Base-by-base conservation (phyloP, 805 yeast species). In the Kodamaea hsintzibuensis region DNA sequence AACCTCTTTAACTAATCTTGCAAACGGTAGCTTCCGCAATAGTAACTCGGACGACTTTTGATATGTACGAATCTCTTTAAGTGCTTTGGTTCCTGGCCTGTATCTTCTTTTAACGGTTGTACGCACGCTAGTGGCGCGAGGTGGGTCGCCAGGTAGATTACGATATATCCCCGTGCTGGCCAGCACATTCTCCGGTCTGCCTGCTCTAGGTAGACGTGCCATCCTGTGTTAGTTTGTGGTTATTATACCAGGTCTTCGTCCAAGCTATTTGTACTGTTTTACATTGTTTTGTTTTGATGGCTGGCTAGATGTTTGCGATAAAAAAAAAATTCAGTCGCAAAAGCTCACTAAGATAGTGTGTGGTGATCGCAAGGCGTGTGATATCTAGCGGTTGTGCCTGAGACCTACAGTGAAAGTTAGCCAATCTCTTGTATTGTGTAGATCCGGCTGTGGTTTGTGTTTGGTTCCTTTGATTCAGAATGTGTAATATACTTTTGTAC, bases 1-100 rank as follows among this genome's bases (percentile, higher is more conserved):
- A 2, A 88, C 85, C 60, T 88, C 95, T 56, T 86, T 81, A 7
- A 88, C 90, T 19, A 88, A 71, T 56, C 93, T 73, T 1, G 93
- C 89, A 74, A 88, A 88, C 14, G 96, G 96, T 30, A 88, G 76
- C 61, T 87, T 87, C 22, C 91, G 74, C 13, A 88, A 74, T 45
- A 88, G 71, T 39, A 88, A 69, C 56, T 86, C 92, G 0, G 91
- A 84, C 35, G 84, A 76, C 62, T 82, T 79, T 63, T 88, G 93
- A 60, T 79, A 88, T 61, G 78, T 79, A 53, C 89, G 73, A 18
- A 88, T 88, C 61, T 88, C 92, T 60, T 84, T 71, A 30, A 87
- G 67, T 1, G 93, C 93, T 18, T 74, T 69, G 0, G 85, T 82
- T 13, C 91, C 91, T 0, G 90, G 89, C 50, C 76, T 79, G 59